A percentile compares a stretch with the other conserved stretches of the same genome.
Conservation (phyloP, 2,329 filamentous ascomycete species). For the Dactylellina cionopaga region DNA sequence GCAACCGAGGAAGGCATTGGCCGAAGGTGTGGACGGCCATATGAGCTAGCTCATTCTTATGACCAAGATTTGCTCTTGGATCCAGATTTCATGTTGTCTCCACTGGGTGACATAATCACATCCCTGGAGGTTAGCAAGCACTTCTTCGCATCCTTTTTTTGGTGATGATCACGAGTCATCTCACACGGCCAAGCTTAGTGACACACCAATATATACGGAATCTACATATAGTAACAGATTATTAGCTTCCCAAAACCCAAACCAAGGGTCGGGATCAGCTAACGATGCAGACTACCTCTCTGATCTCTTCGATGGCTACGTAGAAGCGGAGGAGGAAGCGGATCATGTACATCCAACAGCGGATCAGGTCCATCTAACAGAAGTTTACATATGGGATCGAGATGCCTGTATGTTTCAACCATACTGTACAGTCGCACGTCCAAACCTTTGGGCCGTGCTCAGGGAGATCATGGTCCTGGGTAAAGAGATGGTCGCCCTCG, state of each 20-base stretch:
- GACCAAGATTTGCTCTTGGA: not conserved
- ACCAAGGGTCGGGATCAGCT: not conserved
- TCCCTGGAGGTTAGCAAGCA: slow-evolving; percentile 12
- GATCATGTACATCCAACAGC: not conserved
- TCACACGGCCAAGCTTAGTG: not conserved
- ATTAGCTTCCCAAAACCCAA: too few species aligned
- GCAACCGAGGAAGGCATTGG: not conserved
- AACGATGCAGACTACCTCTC: not conserved
- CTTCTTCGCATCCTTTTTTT: slow-evolving; percentile 7
- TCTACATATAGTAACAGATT: too few species aligned
- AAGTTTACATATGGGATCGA: too few species aligned
- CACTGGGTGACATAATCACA: not conserved
- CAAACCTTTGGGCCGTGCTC: not conserved
- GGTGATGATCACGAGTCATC: not conserved
- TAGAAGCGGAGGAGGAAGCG: not conserved
- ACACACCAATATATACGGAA: too few species aligned
- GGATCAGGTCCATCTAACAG: too few species aligned
- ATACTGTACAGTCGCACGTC: not conserved
- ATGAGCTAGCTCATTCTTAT: slow-evolving; percentile 11
- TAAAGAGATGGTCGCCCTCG: not conserved
- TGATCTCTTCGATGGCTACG: not conserved
- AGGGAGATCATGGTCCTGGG: not conserved
- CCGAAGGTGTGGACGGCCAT: slow-evolving; percentile 11
- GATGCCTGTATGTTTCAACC: too few species aligned
- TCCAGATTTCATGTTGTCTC: slow-evolving; percentile 4